Base-by-base conservation (phyloP, 257 asterid species). In the Anisodus tanguticus region DNA sequence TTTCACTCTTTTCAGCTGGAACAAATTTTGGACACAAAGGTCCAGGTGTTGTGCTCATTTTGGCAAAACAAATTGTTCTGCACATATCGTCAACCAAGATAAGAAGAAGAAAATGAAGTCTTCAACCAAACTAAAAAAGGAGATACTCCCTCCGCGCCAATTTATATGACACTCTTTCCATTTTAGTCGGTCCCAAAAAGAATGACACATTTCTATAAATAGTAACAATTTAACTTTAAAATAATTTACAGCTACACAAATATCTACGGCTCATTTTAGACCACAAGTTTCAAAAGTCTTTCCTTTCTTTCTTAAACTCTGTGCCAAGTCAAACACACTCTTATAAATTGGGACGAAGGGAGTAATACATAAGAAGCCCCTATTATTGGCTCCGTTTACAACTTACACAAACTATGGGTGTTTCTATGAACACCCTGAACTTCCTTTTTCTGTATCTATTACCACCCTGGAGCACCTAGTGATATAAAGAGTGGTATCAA, bases 1-100 rank as follows among this genome's bases (percentile, higher is more conserved):
- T 79, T 82, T 84, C 93, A 84, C 88, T 91, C 89, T 89, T 93
- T 92, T 93, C 93, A 41, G 93, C 92, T 10, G 98, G 97, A 85
- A 94, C 90, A 83, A 95, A 95, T 67, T 92, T 92, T 19, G 95
- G 93, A 63, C 88, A 88, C 68, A 91, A 57, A 3, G 96, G 96
- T 82, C 57, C 93, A 6, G 92, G 87, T 66, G 85, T 19, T 8
- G 90, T 86, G 86, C 94, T 91, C 97, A 93, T 94, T 86, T 87
- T 91, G 86, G 90, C 85, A 55, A 62, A 89, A 88, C 88, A 89
- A 91, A 87, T 88, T 78, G 87, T 79, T 76, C 98, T 91, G 88
- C 86, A 88, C 9, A 81, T 82, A 41, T 15, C 13, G 41, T 69
- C 82, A 78, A 49, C 69, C 26, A 39, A 16, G 81, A 83, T 79